Evolutionary conservation across 2,329 filamentous ascomycete genomes (phyloP).

Genomic region (Torrubiellomyces zombiae): DNA sequence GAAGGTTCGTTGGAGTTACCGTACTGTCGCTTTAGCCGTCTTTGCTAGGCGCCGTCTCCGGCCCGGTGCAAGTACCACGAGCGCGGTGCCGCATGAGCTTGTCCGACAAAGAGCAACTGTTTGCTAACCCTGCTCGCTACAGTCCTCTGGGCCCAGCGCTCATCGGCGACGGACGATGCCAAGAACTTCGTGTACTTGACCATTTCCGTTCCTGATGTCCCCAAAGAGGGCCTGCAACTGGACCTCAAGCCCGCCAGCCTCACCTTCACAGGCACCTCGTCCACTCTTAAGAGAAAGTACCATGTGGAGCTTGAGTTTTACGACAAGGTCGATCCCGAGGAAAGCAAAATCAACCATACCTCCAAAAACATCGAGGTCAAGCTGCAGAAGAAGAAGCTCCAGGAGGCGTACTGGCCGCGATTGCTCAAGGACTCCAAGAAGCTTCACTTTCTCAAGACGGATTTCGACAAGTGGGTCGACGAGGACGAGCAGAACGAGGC

Average conservation of each 20-base stretch:
- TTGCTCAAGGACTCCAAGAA: constrained; percentile 82
- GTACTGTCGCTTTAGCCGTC: too few relatives aligned
- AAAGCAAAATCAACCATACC: constrained; percentile 79
- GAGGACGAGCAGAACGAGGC: constrained; percentile 96
- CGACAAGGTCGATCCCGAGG: constrained; percentile 72
- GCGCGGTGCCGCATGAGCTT: too few relatives aligned
- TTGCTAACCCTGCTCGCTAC: constrained; percentile 5
- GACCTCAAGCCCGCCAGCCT: constrained; percentile 65
- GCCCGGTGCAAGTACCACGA: too few relatives aligned
- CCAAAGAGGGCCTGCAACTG: constrained; percentile 59
- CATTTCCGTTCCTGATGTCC: constrained; percentile 74
- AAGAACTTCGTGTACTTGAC: constrained; percentile 95
- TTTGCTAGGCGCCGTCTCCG: too few relatives aligned
- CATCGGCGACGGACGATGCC: constrained; percentile 56
- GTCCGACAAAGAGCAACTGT: neutral
- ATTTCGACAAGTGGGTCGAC: constrained; percentile 99
- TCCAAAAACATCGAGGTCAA: constrained; percentile 77
- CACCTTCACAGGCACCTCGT: constrained; percentile 67
- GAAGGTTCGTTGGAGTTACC: constrained; percentile 16
- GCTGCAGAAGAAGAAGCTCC: constrained; percentile 91
- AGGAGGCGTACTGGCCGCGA: constrained; percentile 89
- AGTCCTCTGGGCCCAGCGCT: constrained; percentile 99
- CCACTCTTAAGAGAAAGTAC: constrained; percentile 75
- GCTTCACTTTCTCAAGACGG: constrained; percentile 91
- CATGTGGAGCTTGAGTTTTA: constrained; percentile 76